Evolutionary conservation across 228 moss, liverwort and hornwort species (phyloP), one percentile per base, ranked within the genome.

Genomic region (Sphagnum fallax): DNA sequence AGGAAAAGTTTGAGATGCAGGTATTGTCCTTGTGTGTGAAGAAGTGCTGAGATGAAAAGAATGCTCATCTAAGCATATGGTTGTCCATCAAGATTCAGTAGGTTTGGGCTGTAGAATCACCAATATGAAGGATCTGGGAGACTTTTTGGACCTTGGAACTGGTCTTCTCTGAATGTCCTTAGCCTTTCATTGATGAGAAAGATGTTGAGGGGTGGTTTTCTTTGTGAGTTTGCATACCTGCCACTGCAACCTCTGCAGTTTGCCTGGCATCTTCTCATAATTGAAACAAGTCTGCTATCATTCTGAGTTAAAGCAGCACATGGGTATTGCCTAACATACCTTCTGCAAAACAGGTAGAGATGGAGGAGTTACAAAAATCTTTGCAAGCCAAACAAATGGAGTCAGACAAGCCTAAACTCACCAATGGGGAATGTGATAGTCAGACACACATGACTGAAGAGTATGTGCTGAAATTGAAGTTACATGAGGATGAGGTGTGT

Each of bases 401-500:
- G 4, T 32, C 47, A 64, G 64, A 64, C 0, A 64, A 48, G 8
- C 7, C 64, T 48, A 4, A 48, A 18, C 12, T 55, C 9, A 55
- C 47, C 1, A 47, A 64, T 47, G 47, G 9, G 47, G 47, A 64
- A 48, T 47, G 7, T 48, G 7, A 10, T 48, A 9, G 16, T 47
- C 64, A 6, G 7, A 5, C 12, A 48, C 63, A 5, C 61, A 72
- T 67, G 65, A 51, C 69, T 65, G 65, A 52, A 58, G 70, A 79
- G 67, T 74, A 68, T n/a, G 62, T 70, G 64, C 67, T 76, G 52
- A 59, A 71, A 63, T 69, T 60, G 49, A 71, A 68, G 73, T 75
- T 71, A 71, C 53, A 73, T 51, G 69, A 68, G 64, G 81, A 84
- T 58, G 78, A 84, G 81, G 84, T 84, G 64, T 62, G 52, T 65